A percentile compares a stretch with the other conserved stretches of the same genome.
phyloP scores from a whole-genome alignment of 352 stramenopile genomes.

The Blastocystis sp. region DNA sequence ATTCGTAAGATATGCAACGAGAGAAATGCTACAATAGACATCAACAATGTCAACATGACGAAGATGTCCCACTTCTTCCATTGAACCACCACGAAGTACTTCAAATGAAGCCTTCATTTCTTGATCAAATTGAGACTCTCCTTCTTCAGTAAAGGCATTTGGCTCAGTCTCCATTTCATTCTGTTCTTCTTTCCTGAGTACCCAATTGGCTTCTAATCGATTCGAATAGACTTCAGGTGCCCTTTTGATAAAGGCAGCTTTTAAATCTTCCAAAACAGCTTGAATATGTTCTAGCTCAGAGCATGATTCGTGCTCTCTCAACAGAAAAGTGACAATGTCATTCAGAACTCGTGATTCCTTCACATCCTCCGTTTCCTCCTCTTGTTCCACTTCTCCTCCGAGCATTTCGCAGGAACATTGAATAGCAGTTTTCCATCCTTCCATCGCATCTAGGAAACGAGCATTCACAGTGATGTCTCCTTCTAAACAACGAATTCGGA shows the following conservation, averaged over 20 bases:
- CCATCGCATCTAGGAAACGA: not conserved
- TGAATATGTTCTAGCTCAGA: no score
- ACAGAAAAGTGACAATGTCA: not conserved
- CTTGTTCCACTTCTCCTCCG: not conserved
- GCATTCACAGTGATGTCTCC: not conserved
- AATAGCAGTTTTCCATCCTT: conserved; percentile 39
- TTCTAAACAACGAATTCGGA: not conserved
- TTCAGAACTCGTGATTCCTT: not conserved
- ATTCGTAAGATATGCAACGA: not conserved
- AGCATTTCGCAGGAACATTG: not conserved
- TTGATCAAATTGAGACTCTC: conserved; percentile 4
- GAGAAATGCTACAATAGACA: not conserved
- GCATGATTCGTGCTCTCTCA: not conserved
- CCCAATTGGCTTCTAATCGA: no score
- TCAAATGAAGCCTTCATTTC: conserved; percentile 1
- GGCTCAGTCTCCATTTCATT: no score
- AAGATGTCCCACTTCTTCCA: not conserved
- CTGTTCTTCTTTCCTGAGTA: no score
- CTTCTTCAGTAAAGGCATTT: not conserved
- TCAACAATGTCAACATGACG: not conserved
- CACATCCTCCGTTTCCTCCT: not conserved
- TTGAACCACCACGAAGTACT: not conserved
- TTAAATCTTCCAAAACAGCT: no score
- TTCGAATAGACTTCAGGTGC: no score
- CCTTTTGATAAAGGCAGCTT: no score